Evolutionary conservation across 148 eudicot species (phyloP), one percentile per base, ranked within the genome.

Genomic region (Rhododendron mucronatum): DNA sequence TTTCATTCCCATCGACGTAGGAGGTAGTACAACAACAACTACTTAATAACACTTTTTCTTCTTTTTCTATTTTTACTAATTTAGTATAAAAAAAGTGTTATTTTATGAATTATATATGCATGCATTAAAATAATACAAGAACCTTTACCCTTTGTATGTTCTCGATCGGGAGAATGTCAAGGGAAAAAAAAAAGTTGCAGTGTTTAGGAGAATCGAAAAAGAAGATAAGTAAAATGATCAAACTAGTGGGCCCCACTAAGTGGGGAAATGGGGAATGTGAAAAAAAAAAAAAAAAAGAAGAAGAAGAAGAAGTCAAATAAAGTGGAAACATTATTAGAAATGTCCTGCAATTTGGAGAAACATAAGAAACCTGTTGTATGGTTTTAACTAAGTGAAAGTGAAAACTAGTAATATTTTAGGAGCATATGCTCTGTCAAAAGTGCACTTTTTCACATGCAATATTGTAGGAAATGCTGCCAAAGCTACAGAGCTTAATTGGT

Each of bases 121-220:
- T 76, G 5, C 14, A 39, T 9, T 74, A 1, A 73, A 28, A 28
- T 15, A 75, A 21, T 20, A 44, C 30, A 44, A 45, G 26, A 20
- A 44, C 15, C 30, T 44, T n/a, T 11, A 35, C 21, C 11, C 3
- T 21, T 20, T 10, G 4, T 37, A 61, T 15, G 7, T 28, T 21
- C 67, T 67, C 12, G 61, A 55, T 55, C 21, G 33, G 41, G 85
- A 16, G 39, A 71, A 83, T 65, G 85, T 67, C 78, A 83, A 83
- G n/a, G 6, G 50, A 10, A 47, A 57, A 82, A 50, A 23, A 50
- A 9, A 13, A 14, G 51, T 41, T 65, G 23, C 50, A 45, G 78
- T 83, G 85, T 23, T 83, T 45, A 3, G 37, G 44, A 45, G 78
- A 41, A 41, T 41, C 45, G 83, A 81, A 20, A 65, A 82, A 57